Conservation (phyloP, 2,329 filamentous ascomycete genomes). For the Beauveria varroae region DNA sequence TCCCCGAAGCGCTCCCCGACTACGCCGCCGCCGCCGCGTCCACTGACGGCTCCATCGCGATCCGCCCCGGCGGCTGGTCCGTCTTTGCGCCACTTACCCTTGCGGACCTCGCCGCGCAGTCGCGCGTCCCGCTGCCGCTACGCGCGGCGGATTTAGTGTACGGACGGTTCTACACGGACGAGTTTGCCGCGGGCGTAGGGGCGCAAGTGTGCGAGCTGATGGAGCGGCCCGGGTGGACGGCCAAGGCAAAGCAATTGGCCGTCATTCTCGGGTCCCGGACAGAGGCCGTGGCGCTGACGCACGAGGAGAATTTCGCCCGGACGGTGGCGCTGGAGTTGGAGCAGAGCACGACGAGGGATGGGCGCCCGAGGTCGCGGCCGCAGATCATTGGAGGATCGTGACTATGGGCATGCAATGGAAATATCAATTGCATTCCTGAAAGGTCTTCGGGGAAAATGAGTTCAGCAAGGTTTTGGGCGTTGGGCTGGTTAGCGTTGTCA, state of each 20-base stretch:
- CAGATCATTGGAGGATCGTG: background rate
- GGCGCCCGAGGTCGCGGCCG: background rate
- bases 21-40: conserved; percentile 18
- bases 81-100: conserved; percentile 15
- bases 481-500: too few species aligned
- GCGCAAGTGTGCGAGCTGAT: conserved; percentile 7
- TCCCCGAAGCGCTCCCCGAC: conserved; percentile 11
- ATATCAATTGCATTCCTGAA: too few species aligned
- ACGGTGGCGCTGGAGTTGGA: background rate
- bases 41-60: conserved; percentile 20
- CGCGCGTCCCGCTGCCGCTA: conserved; percentile 15
- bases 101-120: conserved; percentile 12
- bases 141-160: conserved; percentile 12
- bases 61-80: conserved; percentile 13
- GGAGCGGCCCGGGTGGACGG: background rate
- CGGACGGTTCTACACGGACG: conserved; percentile 13
- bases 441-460: too few species aligned
- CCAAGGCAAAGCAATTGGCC: conserved; percentile 8
- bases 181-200: conserved; percentile 10
- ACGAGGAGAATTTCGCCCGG: conserved; percentile 1
- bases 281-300: background rate
- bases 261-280: conserved; percentile 7
- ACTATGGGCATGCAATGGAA: too few species aligned
- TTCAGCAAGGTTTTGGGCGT: too few species aligned
- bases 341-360: background rate